Percentiles rank a stretch among this genome's conserved stretches.
These are phyloP conservation scores for Adenanthera pavonina DNA, from an alignment of 306 rosid species.

Conservation along the genomic window DNA sequence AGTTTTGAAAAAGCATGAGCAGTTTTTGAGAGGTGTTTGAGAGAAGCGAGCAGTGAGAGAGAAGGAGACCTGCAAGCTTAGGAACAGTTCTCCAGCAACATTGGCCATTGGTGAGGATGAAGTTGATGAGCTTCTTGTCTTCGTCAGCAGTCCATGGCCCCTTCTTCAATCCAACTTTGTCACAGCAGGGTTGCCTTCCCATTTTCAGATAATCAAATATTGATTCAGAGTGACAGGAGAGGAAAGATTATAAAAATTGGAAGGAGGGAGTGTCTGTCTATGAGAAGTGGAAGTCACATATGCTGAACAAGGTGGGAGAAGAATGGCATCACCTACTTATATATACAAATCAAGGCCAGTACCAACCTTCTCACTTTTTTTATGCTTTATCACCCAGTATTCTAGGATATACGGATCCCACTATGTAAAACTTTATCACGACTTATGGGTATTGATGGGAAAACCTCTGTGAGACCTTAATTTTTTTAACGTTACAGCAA, in stretches of 20 bases:
- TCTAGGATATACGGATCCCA: no score
- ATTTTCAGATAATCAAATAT: conserved; percentile 37
- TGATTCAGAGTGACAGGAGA: no score
- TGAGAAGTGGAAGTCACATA: conserved; percentile 32
- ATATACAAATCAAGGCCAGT: conserved; percentile 33
- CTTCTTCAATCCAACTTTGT: conserved; percentile 96
- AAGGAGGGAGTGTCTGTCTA: not conserved
- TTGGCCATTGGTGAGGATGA: conserved; percentile 91
- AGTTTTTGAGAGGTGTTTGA: not conserved
- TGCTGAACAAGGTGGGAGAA: conserved; percentile 15
- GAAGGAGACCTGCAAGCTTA: conserved; percentile 77
- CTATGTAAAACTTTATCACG: no score
- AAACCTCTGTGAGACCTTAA: no score
- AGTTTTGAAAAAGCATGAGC: not conserved
- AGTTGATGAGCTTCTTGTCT: conserved; percentile 87
- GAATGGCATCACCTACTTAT: conserved; percentile 62
- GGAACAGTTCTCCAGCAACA: conserved; percentile 99
- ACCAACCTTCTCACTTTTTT: not conserved
- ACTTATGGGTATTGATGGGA: no score
- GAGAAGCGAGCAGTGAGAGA: not conserved
- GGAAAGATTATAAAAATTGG: not conserved
- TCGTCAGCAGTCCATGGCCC: conserved; percentile 95
- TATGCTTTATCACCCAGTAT: no score
- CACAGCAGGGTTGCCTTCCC: conserved; percentile 99
- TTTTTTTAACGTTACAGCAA: no score